Conservation (phyloP, 2,329 filamentous ascomycete genomes). For the Moelleriella libera region DNA sequence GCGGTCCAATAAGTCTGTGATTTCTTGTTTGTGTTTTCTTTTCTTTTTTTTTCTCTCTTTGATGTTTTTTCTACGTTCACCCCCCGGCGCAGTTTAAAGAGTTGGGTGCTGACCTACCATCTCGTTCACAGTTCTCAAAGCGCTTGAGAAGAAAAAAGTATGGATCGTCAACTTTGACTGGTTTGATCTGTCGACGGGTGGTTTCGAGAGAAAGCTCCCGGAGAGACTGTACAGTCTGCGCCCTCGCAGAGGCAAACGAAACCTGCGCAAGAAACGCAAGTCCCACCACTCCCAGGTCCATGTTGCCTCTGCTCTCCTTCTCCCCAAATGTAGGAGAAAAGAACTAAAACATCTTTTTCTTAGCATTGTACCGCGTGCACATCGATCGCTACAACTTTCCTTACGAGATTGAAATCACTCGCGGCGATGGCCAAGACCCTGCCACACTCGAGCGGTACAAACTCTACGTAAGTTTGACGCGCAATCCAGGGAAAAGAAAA, state of each 20-base stretch:
- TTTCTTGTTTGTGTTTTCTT: not conserved
- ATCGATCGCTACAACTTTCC: constrained; percentile 45
- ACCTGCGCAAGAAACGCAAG: not conserved
- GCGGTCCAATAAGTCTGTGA: not conserved
- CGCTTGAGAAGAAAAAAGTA: constrained; percentile 18
- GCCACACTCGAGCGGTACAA: constrained; percentile 9
- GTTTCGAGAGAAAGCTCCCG: constrained; percentile 3
- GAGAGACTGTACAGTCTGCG: not conserved
- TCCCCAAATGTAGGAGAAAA: constrained; percentile 10
- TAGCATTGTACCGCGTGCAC: constrained; percentile 52
- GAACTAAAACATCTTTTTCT: not conserved
- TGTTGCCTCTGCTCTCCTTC: too few species aligned
- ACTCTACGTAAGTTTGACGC: constrained; percentile 35
- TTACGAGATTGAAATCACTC: constrained; percentile 48
- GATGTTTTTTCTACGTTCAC: not conserved
- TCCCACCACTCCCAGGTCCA: not conserved
- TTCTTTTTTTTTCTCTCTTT: not conserved
- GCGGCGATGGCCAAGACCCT: constrained; percentile 20
- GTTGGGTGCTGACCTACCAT: too few species aligned
- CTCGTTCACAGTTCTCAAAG: constrained; percentile 17
- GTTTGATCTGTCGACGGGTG: constrained; percentile 31
- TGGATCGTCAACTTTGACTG: constrained; percentile 35
- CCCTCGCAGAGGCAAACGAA: not conserved
- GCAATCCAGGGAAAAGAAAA: too few species aligned
- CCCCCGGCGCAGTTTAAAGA: too few species aligned